Evolutionary conservation across 306 rosid species (phyloP).

Genomic region (Corylus heterophylla): DNA sequence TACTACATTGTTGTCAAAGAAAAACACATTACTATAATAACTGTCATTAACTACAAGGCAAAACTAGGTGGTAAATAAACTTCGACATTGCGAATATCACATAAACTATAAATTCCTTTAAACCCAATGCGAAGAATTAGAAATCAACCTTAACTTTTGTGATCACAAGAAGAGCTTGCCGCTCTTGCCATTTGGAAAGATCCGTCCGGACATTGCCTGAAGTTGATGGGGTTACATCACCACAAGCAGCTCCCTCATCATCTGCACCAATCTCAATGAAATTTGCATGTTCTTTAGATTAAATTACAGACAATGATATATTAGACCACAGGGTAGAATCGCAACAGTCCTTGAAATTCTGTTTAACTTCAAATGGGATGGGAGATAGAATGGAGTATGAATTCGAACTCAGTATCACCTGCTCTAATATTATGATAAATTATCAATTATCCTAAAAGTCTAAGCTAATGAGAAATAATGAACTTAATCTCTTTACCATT

Average conservation of each 20-base stretch:
- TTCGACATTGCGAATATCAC: not conserved
- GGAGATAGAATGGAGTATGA: too few species aligned
- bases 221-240: conserved; percentile 34
- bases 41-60: not conserved
- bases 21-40: not conserved
- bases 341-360: too few species aligned
- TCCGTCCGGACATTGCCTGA: conserved; percentile 51
- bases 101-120: not conserved
- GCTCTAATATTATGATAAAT: too few species aligned
- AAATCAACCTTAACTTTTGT: conserved; percentile 72
- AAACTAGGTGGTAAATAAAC: not conserved
- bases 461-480: too few species aligned
- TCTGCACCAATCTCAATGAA: conserved; percentile 38
- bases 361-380: too few species aligned
- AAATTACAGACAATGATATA: not conserved
- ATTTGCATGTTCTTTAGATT: not conserved
- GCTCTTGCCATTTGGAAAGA: conserved; percentile 90
- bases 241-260: conserved; percentile 42
- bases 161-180: conserved; percentile 76
- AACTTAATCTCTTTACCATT: too few species aligned
- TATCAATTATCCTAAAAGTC: too few species aligned
- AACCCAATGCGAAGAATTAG: conserved; percentile 1
- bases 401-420: too few species aligned
- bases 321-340: not conserved
- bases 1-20: not conserved